phyloP scores from a whole-genome alignment of 2,329 filamentous ascomycete genomes.

The Trichophyton simii region DNA sequence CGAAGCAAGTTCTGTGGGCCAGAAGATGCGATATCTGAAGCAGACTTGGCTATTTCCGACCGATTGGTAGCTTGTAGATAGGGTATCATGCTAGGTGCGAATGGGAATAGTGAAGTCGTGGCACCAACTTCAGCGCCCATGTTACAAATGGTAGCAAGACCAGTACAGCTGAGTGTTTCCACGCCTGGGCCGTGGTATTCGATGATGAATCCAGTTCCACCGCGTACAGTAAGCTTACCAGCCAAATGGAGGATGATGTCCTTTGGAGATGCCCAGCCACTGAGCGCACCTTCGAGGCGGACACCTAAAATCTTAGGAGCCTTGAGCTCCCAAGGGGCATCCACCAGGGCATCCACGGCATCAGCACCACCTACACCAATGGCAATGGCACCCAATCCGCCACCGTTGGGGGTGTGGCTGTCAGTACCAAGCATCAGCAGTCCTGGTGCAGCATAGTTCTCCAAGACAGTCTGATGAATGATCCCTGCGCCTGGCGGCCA shows the following conservation, averaged over 20 bases:
- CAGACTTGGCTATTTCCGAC: constrained; percentile 54
- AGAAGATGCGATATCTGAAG: constrained; percentile 48
- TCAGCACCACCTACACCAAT: constrained; percentile 97
- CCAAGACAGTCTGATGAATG: constrained; percentile 93
- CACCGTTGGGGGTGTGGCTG: constrained; percentile 95
- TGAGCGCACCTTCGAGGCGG: constrained; percentile 67
- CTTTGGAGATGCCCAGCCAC: constrained; percentile 87
- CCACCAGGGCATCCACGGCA: constrained; percentile 90
- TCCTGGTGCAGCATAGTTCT: constrained; percentile 95
- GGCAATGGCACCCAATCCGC: constrained; percentile 80
- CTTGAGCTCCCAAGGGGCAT: constrained; percentile 95
- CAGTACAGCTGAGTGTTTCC: constrained; percentile 76
- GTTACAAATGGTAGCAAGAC: constrained; percentile 84
- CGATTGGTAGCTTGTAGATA: constrained; percentile 81
- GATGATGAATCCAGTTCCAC: constrained; percentile 86
- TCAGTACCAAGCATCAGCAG: constrained; percentile 99
- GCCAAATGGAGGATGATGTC: constrained; percentile 87
- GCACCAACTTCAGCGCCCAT: constrained; percentile 85
- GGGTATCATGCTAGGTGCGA: constrained; percentile 66
- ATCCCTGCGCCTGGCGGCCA: constrained; percentile 91
- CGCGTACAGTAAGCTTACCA: constrained; percentile 79
- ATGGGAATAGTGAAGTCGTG: constrained; percentile 93
- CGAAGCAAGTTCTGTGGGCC: constrained; percentile 53
- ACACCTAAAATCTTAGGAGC: constrained; percentile 85
- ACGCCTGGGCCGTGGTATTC: constrained; percentile 90